phyloP scores from a whole-genome alignment of 2,329 filamentous ascomycete species.

The Thelonectria olida region DNA sequence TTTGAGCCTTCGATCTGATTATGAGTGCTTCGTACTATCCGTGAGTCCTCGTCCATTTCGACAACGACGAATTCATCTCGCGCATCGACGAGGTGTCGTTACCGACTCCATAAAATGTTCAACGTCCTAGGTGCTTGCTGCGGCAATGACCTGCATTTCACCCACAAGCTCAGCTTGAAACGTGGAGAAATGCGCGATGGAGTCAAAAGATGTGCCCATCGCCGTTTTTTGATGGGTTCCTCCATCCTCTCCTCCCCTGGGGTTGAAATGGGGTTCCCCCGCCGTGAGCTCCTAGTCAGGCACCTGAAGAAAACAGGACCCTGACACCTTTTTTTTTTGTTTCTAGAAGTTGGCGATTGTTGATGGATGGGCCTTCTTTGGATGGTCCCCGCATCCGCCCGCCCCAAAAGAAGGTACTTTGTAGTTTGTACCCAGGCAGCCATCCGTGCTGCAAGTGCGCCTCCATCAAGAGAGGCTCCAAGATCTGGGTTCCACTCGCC shows the following conservation, averaged over 20 bases:
- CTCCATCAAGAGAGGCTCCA: conserved; percentile 34
- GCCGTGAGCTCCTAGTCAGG: conserved; percentile 38
- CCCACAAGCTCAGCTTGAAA: conserved; percentile 12
- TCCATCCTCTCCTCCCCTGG: conserved; percentile 12
- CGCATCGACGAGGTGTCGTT: neutral
- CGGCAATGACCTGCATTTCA: conserved; percentile 11
- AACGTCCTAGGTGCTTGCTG: neutral
- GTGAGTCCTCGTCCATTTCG: neutral
- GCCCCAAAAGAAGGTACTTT: conserved; percentile 1
- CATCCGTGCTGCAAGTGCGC: conserved; percentile 43
- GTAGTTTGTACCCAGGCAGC: conserved; percentile 40
- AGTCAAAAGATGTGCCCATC: conserved; percentile 13
- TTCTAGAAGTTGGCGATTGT: conserved; percentile 38
- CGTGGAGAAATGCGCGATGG: conserved; percentile 29
- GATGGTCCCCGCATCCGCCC: conserved; percentile 38
- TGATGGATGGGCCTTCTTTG: conserved; percentile 34
- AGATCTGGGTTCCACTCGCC: conserved; percentile 29
- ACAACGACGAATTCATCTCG: neutral
- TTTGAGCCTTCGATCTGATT: neutral
- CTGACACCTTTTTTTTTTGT: conserved; percentile 9
- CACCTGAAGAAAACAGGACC: conserved; percentile 30
- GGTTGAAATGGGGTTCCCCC: conserved; percentile 27
- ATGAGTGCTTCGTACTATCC: too few relatives aligned
- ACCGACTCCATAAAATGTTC: conserved; percentile 11
- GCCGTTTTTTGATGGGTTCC: conserved; percentile 18